Evolutionary conservation across 2,329 filamentous ascomycete species (phyloP), one percentile per base, ranked within the genome.

Genomic region (Tolypocladium nubicola): DNA sequence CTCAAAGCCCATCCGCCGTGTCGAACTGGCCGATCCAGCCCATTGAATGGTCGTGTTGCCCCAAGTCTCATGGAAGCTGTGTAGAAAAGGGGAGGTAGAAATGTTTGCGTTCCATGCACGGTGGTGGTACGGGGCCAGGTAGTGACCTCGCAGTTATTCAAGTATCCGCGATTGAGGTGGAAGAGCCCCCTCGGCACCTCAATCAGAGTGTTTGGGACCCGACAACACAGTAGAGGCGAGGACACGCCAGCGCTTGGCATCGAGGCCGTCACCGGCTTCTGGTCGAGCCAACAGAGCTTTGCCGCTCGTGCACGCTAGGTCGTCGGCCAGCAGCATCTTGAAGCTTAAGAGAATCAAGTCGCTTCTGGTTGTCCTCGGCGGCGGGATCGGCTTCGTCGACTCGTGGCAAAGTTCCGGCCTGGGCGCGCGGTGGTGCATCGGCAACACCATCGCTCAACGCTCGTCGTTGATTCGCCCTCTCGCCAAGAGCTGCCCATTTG

Each of bases 281-380:
- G 47, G 75, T 68, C 55, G 80, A 83, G 60, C 81, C 76, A 67
- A 79, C 77, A 62, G 83, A 85, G 65, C 74, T 79, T 70, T 86
- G 81, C 63, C 82, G 79, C 68, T 86, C 84, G 64, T 84, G 82
- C 58, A 75, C 67, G 53, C 69, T 70, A 35, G 79, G 76, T 61
- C 79, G 79, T 64, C 82, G 79, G 64, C 89, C 86, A 39, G 66
- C 61, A 65, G 81, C 89, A 72, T 97, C 93, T 70, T 96, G 89
- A 67, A 97, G 79, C 71, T 94, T 91, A 65, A 97, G 79, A 55
- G 90, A 92, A 73, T 97, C 90, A 63, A 97, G 80, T 64, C 90
- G 83, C 75, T 92, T 89, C 73, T 90, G 87, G 70, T 87, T 93
- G 66, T 94, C 90, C 65, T 93, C 89, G 54, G 88, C 86, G 55